phyloP scores from a whole-genome alignment of 257 asterid species.

The Solanum commersonii region DNA sequence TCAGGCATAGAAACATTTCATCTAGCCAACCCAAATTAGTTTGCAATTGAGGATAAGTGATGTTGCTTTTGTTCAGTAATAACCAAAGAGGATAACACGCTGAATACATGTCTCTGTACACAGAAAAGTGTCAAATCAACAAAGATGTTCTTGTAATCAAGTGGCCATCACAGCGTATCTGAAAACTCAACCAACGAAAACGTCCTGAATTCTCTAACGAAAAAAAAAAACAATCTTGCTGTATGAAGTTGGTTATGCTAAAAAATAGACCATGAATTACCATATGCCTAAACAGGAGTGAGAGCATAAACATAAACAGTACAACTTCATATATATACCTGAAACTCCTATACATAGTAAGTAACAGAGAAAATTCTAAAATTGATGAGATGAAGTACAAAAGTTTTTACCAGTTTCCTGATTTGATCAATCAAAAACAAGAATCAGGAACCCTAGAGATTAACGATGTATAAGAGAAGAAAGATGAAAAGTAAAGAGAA shows the following conservation, averaged over 20 bases:
- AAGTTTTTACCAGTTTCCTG: not conserved
- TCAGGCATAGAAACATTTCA: not conserved
- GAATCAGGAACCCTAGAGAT: not conserved
- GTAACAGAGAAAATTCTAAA: not conserved
- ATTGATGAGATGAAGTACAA: not conserved
- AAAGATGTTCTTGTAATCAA: not conserved
- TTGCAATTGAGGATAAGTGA: not conserved
- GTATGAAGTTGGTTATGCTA: not conserved
- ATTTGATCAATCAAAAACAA: not conserved
- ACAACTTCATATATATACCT: not conserved
- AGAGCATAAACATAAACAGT: not conserved
- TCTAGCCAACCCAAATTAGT: not conserved
- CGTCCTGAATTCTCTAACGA: not conserved
- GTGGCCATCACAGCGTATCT: not conserved
- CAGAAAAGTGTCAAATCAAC: not conserved
- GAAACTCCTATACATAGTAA: not conserved
- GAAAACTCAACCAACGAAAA: not conserved
- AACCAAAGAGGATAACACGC: not conserved
- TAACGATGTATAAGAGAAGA: not conserved
- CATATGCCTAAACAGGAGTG: not conserved
- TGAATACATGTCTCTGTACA: not conserved
- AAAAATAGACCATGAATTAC: not conserved
- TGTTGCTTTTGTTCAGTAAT: not conserved
- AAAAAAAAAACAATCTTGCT: not conserved
- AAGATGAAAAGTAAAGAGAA: not conserved